phyloP scores from a whole-genome alignment of 305 asterid genomes.

The Stenogyne calaminthoides region DNA sequence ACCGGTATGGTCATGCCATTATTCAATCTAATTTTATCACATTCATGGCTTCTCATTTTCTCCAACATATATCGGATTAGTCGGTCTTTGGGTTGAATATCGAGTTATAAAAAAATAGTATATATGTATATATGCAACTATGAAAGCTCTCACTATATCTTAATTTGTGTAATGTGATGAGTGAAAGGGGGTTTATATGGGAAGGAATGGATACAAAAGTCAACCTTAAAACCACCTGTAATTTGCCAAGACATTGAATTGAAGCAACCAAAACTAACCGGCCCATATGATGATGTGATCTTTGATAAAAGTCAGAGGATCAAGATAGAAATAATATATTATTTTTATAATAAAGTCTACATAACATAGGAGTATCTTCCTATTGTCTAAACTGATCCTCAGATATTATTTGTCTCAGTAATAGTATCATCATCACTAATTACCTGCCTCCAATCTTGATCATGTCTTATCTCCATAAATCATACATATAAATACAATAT shows the following conservation, averaged over 20 bases:
- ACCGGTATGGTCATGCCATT: constrained; percentile 66
- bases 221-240: constrained; percentile 39
- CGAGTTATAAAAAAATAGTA: no score
- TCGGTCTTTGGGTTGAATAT: no score
- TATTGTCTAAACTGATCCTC: constrained; percentile 24
- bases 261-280: constrained; percentile 31
- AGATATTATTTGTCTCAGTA: constrained; percentile 1
- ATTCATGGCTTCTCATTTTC: constrained; percentile 36
- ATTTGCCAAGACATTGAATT: neutral
- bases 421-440: neutral
- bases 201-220: constrained; percentile 33
- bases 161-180: neutral
- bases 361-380: constrained; percentile 5
- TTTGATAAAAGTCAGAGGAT: constrained; percentile 20
- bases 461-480: neutral
- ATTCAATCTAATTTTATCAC: constrained; percentile 57
- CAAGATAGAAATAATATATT: neutral
- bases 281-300: constrained; percentile 35
- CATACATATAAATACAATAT: neutral
- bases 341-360: neutral
- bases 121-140: neutral
- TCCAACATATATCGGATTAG: constrained; percentile 1
- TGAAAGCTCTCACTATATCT: neutral
- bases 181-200: constrained; percentile 30
- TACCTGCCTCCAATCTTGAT: constrained; percentile 16